These are phyloP conservation scores for Cymbopogon flexuosus DNA, from an alignment of 202 grass and related monocot genomes.

Conservation along the genomic window DNA sequence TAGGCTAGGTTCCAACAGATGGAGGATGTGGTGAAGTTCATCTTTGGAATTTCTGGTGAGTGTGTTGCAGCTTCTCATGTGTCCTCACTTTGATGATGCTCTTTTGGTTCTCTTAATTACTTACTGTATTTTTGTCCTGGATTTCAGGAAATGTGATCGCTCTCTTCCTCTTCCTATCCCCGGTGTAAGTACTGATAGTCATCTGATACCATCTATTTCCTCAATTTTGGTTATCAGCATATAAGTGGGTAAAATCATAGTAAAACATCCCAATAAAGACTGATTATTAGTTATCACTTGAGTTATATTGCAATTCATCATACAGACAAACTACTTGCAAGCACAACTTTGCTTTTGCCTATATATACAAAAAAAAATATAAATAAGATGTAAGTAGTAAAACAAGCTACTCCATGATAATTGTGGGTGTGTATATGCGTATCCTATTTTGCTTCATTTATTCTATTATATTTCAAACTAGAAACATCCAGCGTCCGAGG, in stretches of 20 bases:
- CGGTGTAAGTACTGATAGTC: slow-evolving; percentile 50
- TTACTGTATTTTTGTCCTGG: background rate
- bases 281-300: background rate
- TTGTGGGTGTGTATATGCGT: background rate
- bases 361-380: background rate
- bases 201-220: background rate
- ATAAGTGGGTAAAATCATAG: background rate
- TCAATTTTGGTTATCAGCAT: background rate
- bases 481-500: background rate
- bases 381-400: background rate
- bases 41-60: slow-evolving; percentile 48
- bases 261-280: background rate
- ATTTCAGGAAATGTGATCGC: slow-evolving; percentile 72
- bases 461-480: background rate
- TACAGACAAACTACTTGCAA: background rate
- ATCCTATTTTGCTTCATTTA: slow-evolving; percentile 1
- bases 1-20: background rate
- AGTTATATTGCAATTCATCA: background rate
- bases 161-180: slow-evolving; percentile 75
- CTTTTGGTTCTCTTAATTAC: background rate
- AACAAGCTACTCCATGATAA: background rate
- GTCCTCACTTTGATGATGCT: background rate
- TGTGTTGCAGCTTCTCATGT: background rate
- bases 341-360: background rate
- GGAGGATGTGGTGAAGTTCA: slow-evolving; percentile 39